Evolutionary conservation across 2,329 filamentous ascomycete genomes (phyloP), one percentile per base, ranked within the genome.

Genomic region (Alternaria hordeiaustralica): DNA sequence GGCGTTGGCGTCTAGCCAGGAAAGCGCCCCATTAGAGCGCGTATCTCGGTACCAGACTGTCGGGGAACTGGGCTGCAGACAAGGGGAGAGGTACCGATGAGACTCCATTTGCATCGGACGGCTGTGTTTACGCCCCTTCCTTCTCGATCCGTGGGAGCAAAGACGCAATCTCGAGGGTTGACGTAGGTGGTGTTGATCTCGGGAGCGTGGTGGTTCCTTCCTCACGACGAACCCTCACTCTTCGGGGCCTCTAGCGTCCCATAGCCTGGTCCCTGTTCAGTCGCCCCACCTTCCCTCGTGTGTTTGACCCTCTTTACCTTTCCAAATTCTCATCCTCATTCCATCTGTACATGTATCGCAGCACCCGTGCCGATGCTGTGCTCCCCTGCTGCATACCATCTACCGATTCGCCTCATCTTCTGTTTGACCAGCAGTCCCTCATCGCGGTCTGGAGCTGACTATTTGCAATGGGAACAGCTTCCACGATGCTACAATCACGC

Each of bases 31-130:
- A 74, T 64, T 65, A 72, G 66, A 70, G 61, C 68, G 68, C 69
- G 47, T 46, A 47, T 66, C 70, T 78, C 76, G 76, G 64, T 76
- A 75, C 77, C 77, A 76, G 45, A 11, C 70, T 72, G 71, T 73
- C 75, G 77, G 76, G 60, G 66, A 65, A 33, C 55, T 64, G 66
- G 70, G 70, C 66, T 66, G 66, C 56, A 60, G 55, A 53, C 55
- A 30, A 56, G 55, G 41, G 55, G 41, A 55, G 60, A 59, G 53
- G 59, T 68, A 64, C 73, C 69, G 73, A 74, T 71, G 63, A 71
- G 47, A 54, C 45, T 49, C 61, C 41, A 21, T 49, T 26, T 30
- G 41, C 20, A 46, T 26, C 57, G 54, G 49, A 58, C 63, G 61
- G 53, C 50, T 55, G 55, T 59, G 60, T 60, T 41, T 23, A 50